Evolutionary conservation across 805 yeast genomes (phyloP).

Genomic region (Metschnikowia arizonensis): DNA sequence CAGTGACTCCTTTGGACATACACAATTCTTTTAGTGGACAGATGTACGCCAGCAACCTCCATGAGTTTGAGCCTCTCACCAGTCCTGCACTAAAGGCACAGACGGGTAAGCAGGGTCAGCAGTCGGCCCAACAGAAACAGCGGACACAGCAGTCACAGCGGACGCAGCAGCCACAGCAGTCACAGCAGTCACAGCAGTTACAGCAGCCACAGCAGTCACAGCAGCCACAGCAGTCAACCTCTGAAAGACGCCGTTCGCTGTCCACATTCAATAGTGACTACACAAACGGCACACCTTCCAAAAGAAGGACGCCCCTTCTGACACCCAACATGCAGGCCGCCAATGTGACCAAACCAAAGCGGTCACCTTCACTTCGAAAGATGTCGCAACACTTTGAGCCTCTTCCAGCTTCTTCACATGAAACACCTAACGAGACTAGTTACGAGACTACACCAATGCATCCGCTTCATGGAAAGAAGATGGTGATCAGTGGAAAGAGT

Average conservation of each 20-base stretch:
- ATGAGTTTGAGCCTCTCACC: slow-evolving; percentile 51
- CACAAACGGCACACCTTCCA: slow-evolving; percentile 19
- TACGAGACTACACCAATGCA: slow-evolving; percentile 30
- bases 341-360: slow-evolving; percentile 21
- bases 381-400: slow-evolving; percentile 13
- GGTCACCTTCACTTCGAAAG: slow-evolving; percentile 31
- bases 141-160: too few relatives aligned
- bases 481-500: slow-evolving; percentile 17
- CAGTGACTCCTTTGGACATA: slow-evolving; percentile 59
- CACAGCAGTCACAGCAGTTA: too few relatives aligned
- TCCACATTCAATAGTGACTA: slow-evolving; percentile 30
- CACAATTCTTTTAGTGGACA: slow-evolving; percentile 22
- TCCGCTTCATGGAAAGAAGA: slow-evolving; percentile 35
- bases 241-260: slow-evolving; percentile 32
- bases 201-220: too few relatives aligned
- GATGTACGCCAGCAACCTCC: slow-evolving; percentile 16
- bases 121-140: too few relatives aligned
- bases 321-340: slow-evolving; percentile 36
- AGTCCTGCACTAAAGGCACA: slow-evolving; percentile 64
- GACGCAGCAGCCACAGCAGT: too few relatives aligned
- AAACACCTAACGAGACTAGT: slow-evolving; percentile 1
- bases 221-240: too few relatives aligned
- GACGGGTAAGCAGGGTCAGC: slow-evolving; percentile 15
- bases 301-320: slow-evolving; percentile 42
- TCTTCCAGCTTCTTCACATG: slow-evolving; percentile 28